Percentiles rank a stretch among this genome's conserved stretches.
Conservation (phyloP, 148 eudicot species). For the Nepenthes gracilis region DNA sequence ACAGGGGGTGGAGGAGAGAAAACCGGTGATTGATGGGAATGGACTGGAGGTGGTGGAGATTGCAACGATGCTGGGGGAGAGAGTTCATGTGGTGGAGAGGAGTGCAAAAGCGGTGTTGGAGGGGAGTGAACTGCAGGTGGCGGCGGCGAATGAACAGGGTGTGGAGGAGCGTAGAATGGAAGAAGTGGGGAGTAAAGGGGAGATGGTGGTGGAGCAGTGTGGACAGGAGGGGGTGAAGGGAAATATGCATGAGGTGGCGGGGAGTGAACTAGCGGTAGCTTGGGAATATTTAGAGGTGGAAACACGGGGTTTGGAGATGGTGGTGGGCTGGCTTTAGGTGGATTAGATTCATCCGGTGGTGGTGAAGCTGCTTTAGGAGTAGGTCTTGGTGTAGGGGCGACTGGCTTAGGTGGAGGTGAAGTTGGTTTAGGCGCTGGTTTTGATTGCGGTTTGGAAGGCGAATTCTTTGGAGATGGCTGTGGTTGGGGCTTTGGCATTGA, state of each 20-base stretch:
- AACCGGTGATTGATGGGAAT: too few relatives aligned
- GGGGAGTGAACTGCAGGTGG: conserved; percentile 9
- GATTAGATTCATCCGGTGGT: neutral
- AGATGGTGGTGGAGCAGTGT: conserved; percentile 14
- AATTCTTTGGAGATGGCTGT: neutral
- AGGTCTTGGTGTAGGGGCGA: neutral
- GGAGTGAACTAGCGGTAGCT: conserved; percentile 12
- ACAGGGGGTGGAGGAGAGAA: neutral
- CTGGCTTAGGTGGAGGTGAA: neutral
- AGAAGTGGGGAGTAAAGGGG: conserved; percentile 11
- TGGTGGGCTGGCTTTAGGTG: conserved; percentile 12
- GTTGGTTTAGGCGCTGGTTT: conserved; percentile 5
- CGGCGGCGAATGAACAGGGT: conserved; percentile 5
- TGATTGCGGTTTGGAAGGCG: neutral
- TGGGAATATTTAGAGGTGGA: conserved; percentile 8
- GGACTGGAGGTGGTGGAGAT: conserved; percentile 1
- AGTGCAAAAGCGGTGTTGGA: conserved; percentile 16
- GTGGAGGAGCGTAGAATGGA: conserved; percentile 20
- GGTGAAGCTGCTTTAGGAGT: neutral
- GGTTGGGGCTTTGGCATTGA: neutral
- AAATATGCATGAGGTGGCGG: conserved; percentile 5
- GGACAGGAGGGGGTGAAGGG: conserved; percentile 11
- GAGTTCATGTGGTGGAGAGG: conserved; percentile 11
- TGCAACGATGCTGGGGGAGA: conserved; percentile 4
- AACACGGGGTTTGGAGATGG: conserved; percentile 11